These are phyloP conservation scores for Amaranthus cruentus DNA, from an alignment of 148 eudicot genomes.

Conservation along the genomic window DNA sequence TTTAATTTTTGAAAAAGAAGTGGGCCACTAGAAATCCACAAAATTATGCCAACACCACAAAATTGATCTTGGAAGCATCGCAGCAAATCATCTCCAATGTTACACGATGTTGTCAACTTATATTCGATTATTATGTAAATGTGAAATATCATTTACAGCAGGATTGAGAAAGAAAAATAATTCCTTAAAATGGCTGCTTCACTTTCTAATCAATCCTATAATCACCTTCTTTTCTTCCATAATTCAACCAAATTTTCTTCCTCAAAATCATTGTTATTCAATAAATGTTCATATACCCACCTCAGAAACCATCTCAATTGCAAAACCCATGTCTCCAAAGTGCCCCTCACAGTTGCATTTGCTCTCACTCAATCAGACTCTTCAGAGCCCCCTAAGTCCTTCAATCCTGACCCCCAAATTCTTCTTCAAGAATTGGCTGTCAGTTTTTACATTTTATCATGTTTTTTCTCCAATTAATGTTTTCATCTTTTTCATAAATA, in stretches of 20 bases:
- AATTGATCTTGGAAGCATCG: conserved; percentile 7
- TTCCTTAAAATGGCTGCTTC: conserved; percentile 16
- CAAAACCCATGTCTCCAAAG: conserved; percentile 21
- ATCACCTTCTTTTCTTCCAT: conserved; percentile 26
- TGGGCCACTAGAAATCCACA: conserved; percentile 24
- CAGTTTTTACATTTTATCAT: conserved; percentile 5
- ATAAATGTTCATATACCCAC: conserved; percentile 24
- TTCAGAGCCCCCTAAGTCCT: conserved; percentile 53
- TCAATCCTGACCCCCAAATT: conserved; percentile 44
- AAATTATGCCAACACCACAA: conserved; percentile 11
- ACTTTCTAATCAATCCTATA: conserved; percentile 5
- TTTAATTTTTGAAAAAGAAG: background rate
- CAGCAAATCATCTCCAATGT: background rate
- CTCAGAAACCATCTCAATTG: conserved; percentile 20
- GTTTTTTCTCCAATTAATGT: too few species aligned
- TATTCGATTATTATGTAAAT: background rate
- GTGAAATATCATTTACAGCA: too few species aligned
- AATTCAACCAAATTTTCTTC: conserved; percentile 27
- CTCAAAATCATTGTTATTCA: conserved; percentile 18
- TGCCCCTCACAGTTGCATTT: conserved; percentile 30
- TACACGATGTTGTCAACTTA: background rate
- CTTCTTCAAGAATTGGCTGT: conserved; percentile 68
- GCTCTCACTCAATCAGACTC: conserved; percentile 71
- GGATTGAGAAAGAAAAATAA: background rate
- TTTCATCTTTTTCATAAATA: background rate